phyloP scores from a whole-genome alignment of 2,329 filamentous ascomycete genomes.

The Oidium heveae region DNA sequence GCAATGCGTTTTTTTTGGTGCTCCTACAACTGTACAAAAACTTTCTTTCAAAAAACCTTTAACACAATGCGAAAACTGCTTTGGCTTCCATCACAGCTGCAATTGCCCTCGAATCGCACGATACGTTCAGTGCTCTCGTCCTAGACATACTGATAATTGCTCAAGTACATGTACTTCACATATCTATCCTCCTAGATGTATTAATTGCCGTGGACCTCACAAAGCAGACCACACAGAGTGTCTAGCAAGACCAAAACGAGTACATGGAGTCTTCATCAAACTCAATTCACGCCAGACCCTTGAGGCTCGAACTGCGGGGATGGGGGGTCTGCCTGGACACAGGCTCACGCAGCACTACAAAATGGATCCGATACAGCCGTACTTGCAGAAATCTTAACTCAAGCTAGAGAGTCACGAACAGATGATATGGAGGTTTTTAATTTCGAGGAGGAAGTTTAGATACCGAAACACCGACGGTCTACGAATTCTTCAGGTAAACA shows the following conservation, averaged over 20 bases:
- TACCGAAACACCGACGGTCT: background rate
- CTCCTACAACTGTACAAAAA: background rate
- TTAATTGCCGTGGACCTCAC: background rate
- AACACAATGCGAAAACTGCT: background rate
- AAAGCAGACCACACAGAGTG: too few species aligned
- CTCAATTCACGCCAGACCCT: too few species aligned
- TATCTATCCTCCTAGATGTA: background rate
- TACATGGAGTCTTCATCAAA: too few species aligned
- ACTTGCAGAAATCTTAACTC: background rate
- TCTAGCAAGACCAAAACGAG: too few species aligned
- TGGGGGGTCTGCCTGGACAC: too few species aligned
- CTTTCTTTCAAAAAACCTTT: background rate
- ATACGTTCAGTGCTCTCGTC: background rate
- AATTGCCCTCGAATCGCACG: background rate
- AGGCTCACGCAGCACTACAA: background rate
- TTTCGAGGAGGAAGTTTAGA: background rate
- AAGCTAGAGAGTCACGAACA: background rate
- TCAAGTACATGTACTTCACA: background rate
- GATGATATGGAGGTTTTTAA: background rate
- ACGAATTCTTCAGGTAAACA: background rate
- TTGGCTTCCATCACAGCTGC: background rate
- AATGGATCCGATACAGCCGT: background rate
- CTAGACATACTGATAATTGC: background rate
- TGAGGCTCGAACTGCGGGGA: too few species aligned
- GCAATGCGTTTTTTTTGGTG: background rate